Conservation (phyloP, 2,329 filamentous ascomycete genomes). For the Gremmenia infestans region DNA sequence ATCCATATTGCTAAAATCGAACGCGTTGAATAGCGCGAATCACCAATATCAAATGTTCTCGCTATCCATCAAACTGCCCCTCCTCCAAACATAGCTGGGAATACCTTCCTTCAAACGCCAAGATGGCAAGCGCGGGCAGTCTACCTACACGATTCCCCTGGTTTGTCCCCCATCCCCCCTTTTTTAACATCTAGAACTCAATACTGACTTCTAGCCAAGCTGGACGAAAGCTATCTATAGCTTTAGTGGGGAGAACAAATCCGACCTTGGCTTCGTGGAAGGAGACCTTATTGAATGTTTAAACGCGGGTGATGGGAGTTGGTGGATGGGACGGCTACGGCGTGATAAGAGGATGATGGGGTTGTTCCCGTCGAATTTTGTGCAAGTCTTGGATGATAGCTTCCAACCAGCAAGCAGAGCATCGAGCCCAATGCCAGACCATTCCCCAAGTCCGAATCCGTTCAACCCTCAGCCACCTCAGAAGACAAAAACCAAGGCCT, state of each 20-base stretch:
- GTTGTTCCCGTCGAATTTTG: constrained; percentile 95
- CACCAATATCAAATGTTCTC: no score
- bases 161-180: no score
- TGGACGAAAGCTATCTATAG: constrained; percentile 91
- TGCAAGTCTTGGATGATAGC: constrained; percentile 78
- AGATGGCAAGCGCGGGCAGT: no score
- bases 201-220: constrained; percentile 50
- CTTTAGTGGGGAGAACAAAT: constrained; percentile 92
- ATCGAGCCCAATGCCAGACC: constrained; percentile 43
- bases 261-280: constrained; percentile 94
- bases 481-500: constrained; percentile 49
- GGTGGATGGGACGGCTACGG: constrained; percentile 93
- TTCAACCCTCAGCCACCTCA: constrained; percentile 29
- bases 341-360: constrained; percentile 88
- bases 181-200: not conserved
- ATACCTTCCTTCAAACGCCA: no score
- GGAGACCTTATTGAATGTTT: constrained; percentile 97
- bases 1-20: no score
- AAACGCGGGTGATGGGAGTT: constrained; percentile 94
- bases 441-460: constrained; percentile 30
- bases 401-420: constrained; percentile 71
- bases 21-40: no score
- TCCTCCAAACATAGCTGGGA: no score
- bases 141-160: no score
- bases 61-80: no score